phyloP scores from a whole-genome alignment of 2,329 filamentous ascomycete genomes.

The Aspergillus uvarum region DNA sequence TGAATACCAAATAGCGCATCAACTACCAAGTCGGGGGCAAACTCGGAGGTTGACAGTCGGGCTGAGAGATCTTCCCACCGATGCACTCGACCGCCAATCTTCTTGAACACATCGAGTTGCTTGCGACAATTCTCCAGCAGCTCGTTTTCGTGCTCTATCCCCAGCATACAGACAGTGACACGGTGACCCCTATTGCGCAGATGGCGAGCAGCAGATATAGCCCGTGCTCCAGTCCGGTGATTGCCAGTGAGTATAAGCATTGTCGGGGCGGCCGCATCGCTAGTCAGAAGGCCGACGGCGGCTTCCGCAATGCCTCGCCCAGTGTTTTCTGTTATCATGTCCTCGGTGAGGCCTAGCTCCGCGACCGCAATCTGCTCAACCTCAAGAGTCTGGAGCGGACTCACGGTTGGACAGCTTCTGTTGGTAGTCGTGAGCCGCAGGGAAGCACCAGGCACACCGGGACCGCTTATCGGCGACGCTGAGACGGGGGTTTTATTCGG shows the following conservation, averaged over 20 bases:
- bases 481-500: constrained; percentile 42
- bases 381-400: constrained; percentile 81
- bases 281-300: constrained; percentile 69
- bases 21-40: constrained; percentile 75
- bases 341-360: constrained; percentile 81
- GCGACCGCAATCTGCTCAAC: constrained; percentile 88
- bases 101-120: constrained; percentile 80
- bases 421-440: constrained; percentile 57
- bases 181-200: constrained; percentile 79
- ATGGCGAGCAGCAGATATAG: constrained; percentile 81
- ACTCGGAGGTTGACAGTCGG: constrained; percentile 53
- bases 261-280: constrained; percentile 53
- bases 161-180: constrained; percentile 79
- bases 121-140: constrained; percentile 76
- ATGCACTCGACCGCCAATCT: constrained; percentile 73
- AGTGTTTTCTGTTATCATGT: constrained; percentile 89
- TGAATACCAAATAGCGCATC: constrained; percentile 87
- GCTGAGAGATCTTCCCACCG: constrained; percentile 59
- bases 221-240: constrained; percentile 81
- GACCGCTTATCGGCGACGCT: constrained; percentile 44
- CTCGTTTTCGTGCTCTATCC: constrained; percentile 78
- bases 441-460: constrained; percentile 39
- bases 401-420: constrained; percentile 57
- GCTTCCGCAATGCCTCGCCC: constrained; percentile 80
- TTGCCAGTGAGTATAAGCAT: constrained; percentile 90